Conservation (phyloP, 2,329 filamentous ascomycete species). For the Tympanopsis confertula region DNA sequence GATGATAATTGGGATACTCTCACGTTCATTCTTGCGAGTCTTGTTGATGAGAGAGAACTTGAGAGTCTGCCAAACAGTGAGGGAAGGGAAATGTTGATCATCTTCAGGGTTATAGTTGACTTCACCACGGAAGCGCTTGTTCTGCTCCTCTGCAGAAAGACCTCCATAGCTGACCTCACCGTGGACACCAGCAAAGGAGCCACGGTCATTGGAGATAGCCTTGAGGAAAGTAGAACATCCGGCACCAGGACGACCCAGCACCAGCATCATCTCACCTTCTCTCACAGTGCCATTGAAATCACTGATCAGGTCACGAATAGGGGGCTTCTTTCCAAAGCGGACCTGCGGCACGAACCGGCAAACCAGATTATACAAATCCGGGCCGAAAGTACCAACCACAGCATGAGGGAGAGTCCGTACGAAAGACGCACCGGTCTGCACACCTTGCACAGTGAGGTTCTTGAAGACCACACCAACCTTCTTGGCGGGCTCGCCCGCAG, state of each 20-base stretch:
- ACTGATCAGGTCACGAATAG: constrained; percentile 31
- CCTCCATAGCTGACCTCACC: constrained; percentile 56
- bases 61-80: constrained; percentile 59
- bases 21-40: constrained; percentile 45
- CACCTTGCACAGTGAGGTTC: constrained; percentile 63
- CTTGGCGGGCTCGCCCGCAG: constrained; percentile 55
- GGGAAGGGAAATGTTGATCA: constrained; percentile 51
- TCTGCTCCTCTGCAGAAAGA: constrained; percentile 47
- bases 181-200: constrained; percentile 41
- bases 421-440: constrained; percentile 54
- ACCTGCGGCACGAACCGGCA: not conserved
- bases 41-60: constrained; percentile 56
- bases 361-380: constrained; percentile 61
- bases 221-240: constrained; percentile 60
- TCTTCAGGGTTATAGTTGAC: constrained; percentile 62
- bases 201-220: constrained; percentile 50
- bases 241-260: constrained; percentile 52
- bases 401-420: constrained; percentile 65
- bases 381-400: constrained; percentile 67
- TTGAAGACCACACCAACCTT: constrained; percentile 70
- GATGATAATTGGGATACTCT: constrained; percentile 47
- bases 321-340: not conserved
- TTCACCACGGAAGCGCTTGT: constrained; percentile 52
- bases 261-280: constrained; percentile 57
- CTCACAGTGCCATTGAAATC: constrained; percentile 53